These are phyloP conservation scores for Phytophthora ramorum DNA, from an alignment of 352 stramenopile genomes.

Conservation along the genomic window DNA sequence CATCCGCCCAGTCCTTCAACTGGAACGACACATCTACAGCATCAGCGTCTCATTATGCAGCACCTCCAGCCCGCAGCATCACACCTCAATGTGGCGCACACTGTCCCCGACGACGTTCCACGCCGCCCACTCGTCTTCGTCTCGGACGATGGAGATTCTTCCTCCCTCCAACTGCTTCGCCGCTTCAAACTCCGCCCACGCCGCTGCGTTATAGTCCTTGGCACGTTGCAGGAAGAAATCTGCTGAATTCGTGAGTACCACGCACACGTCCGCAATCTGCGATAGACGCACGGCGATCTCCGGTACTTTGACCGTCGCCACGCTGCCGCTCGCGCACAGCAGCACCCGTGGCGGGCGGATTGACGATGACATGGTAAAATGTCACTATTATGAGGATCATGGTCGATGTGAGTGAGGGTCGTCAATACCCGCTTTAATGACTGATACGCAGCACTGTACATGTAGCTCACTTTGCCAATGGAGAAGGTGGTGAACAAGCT, in stretches of 20 bases:
- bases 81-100: slow-evolving; percentile 90
- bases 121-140: slow-evolving; percentile 84
- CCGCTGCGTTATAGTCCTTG: slow-evolving; percentile 69
- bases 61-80: not conserved
- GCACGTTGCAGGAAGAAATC: slow-evolving; percentile 85
- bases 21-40: slow-evolving; percentile 30
- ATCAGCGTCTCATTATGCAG: not conserved
- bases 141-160: slow-evolving; percentile 57
- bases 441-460: not conserved
- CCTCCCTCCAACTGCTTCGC: slow-evolving; percentile 19
- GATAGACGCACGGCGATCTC: slow-evolving; percentile 75
- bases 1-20: slow-evolving; percentile 96
- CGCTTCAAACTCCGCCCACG: slow-evolving; percentile 54
- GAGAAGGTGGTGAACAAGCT: slow-evolving; percentile 52
- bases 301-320: slow-evolving; percentile 89
- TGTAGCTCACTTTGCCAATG: slow-evolving; percentile 39
- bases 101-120: slow-evolving; percentile 85
- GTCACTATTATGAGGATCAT: slow-evolving; percentile 18
- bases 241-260: slow-evolving; percentile 84
- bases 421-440: not conserved
- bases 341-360: slow-evolving; percentile 56
- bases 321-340: slow-evolving; percentile 83
- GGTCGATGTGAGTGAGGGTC: slow-evolving; percentile 20
- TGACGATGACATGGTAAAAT: slow-evolving; percentile 8
- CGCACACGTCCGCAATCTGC: slow-evolving; percentile 70